A percentile compares a stretch with the other conserved stretches of the same genome.
Evolutionary conservation across 2,329 filamentous ascomycete genomes (phyloP).

Genomic region (Talaromyces sp.): DNA sequence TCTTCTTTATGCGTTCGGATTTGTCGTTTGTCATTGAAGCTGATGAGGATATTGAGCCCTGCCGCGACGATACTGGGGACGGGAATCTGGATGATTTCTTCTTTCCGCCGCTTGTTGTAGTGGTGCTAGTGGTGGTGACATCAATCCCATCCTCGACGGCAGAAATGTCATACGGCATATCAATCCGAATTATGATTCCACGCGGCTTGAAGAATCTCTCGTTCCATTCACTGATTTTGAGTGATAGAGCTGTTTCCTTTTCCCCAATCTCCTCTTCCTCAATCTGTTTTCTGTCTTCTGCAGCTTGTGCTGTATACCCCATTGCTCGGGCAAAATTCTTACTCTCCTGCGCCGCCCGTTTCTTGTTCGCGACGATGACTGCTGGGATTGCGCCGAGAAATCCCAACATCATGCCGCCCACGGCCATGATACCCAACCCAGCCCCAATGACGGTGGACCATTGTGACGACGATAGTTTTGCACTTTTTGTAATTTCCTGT

Average conservation of each 20-base stretch:
- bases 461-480: conserved; percentile 28
- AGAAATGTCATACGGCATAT: conserved; percentile 29
- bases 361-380: conserved; percentile 23
- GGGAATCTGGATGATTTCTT: not conserved
- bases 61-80: conserved; percentile 9
- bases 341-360: conserved; percentile 24
- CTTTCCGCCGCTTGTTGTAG: not conserved
- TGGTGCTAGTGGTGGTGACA: conserved; percentile 11
- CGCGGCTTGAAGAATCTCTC: conserved; percentile 28
- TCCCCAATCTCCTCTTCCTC: not conserved
- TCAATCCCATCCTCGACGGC: conserved; percentile 27
- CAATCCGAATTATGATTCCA: conserved; percentile 31
- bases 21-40: not conserved
- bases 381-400: conserved; percentile 30
- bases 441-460: conserved; percentile 31
- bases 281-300: not conserved
- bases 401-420: conserved; percentile 32
- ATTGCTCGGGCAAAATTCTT: conserved; percentile 27
- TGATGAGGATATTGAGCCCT: conserved; percentile 9
- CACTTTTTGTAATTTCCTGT: conserved; percentile 26
- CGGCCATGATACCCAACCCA: conserved; percentile 29
- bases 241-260: conserved; percentile 19
- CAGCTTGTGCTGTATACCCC: conserved; percentile 1
- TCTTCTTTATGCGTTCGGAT: not conserved
- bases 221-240: conserved; percentile 29